Evolutionary conservation across 75 land plant species (phyloP).

Genomic region (Picea glauca): DNA sequence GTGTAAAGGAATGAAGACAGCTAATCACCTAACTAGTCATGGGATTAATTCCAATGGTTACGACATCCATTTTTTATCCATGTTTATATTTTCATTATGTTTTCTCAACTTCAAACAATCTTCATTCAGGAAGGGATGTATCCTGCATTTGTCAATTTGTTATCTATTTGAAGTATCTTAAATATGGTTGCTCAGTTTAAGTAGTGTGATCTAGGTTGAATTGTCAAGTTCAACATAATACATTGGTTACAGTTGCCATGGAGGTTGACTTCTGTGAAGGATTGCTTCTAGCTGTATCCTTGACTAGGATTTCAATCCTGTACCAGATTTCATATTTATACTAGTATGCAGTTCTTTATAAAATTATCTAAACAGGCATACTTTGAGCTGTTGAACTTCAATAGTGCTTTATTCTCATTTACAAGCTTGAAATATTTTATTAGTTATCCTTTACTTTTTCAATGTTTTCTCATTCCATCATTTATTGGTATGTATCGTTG

Average conservation of each 20-base stretch:
- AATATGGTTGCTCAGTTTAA: no score
- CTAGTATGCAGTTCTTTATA: neutral
- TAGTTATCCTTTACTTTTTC: neutral
- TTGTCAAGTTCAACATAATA: neutral
- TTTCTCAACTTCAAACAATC: no score
- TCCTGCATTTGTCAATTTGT: no score
- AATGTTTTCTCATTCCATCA: neutral
- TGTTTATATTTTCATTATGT: no score
- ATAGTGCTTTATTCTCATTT: neutral
- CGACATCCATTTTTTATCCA: no score
- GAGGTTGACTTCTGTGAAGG: neutral
- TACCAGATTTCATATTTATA: neutral
- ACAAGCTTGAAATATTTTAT: neutral
- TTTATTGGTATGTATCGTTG: neutral
- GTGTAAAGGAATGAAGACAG: no score
- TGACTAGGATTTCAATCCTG: neutral
- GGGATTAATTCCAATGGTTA: no score
- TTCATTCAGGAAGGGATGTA: no score
- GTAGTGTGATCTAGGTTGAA: no score
- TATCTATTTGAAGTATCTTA: no score
- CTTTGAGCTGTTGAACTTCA: neutral
- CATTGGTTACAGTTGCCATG: neutral
- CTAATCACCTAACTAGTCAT: no score
- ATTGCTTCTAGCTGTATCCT: neutral
- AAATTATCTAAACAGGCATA: neutral